Conservation (phyloP, 2,329 filamentous ascomycete genomes). For the Penicillium psychrosexuale region DNA sequence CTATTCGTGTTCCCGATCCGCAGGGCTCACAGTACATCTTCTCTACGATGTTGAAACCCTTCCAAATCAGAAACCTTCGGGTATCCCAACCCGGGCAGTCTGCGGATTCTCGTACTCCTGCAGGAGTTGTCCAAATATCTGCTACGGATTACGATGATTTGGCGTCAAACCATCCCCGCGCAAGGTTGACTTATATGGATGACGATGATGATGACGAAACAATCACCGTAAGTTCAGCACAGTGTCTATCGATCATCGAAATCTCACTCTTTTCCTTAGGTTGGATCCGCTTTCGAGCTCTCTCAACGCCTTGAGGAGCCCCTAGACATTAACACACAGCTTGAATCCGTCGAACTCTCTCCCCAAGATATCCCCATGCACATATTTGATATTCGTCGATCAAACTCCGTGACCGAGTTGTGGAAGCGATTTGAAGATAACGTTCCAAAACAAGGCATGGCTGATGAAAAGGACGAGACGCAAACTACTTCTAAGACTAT, state of each 20-base stretch:
- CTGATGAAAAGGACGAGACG: neutral
- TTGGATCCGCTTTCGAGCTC: slow-evolving; percentile 49
- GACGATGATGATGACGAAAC: slow-evolving; percentile 49
- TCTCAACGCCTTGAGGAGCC: slow-evolving; percentile 47
- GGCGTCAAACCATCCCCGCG: slow-evolving; percentile 40
- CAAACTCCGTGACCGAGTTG: slow-evolving; percentile 38
- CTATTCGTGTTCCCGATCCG: neutral
- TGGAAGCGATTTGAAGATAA: slow-evolving; percentile 37
- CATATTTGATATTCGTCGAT: slow-evolving; percentile 46
- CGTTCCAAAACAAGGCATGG: neutral
- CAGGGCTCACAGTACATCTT: slow-evolving; percentile 4
- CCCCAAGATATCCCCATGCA: slow-evolving; percentile 36
- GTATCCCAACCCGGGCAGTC: slow-evolving; percentile 9
- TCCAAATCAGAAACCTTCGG: slow-evolving; percentile 40
- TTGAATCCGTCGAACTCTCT: slow-evolving; percentile 10
- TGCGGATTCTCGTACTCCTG: slow-evolving; percentile 10
- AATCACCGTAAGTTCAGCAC: slow-evolving; percentile 40
- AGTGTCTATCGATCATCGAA: no score
- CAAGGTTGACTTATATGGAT: slow-evolving; percentile 45
- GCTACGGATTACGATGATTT: slow-evolving; percentile 44
- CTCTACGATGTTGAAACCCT: slow-evolving; percentile 39
- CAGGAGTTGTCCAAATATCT: slow-evolving; percentile 42
- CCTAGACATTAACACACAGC: slow-evolving; percentile 12
- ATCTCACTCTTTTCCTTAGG: slow-evolving; percentile 29
- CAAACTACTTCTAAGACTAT: neutral